Evolutionary conservation across 1,284 basidiomycete genomes (phyloP).

Genomic region (Wolfiporia cocos): DNA sequence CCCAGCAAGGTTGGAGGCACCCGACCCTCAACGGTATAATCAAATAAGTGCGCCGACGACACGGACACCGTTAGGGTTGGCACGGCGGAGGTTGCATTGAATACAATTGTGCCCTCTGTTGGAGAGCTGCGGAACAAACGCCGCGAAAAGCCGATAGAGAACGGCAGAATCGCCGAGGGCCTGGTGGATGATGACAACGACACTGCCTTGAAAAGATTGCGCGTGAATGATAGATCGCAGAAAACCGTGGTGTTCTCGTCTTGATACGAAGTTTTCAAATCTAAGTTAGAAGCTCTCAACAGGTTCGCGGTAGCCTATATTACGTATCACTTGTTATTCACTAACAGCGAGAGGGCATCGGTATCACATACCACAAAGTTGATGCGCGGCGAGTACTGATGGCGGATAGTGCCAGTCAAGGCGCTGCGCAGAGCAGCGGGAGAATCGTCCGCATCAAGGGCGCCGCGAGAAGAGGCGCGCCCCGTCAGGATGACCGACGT

Average conservation of each 20-base stretch:
- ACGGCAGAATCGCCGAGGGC: constrained; percentile 17
- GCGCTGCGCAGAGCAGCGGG: constrained; percentile 8
- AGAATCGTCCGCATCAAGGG: constrained; percentile 4
- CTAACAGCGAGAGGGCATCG: not conserved
- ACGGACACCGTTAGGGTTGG: constrained; percentile 17
- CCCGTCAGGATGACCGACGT: constrained; percentile 17
- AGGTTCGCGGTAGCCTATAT: constrained; percentile 24
- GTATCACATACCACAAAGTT: constrained; percentile 29
- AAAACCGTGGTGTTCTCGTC: constrained; percentile 23
- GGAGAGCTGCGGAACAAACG: constrained; percentile 26
- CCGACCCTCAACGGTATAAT: constrained; percentile 13
- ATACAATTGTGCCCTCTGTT: constrained; percentile 22
- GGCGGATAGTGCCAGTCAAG: constrained; percentile 41
- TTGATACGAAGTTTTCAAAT: constrained; percentile 20
- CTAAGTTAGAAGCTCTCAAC: constrained; percentile 19
- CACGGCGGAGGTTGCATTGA: constrained; percentile 14
- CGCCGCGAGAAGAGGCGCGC: constrained; percentile 4
- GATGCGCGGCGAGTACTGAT: constrained; percentile 43
- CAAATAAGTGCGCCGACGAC: constrained; percentile 20
- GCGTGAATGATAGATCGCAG: constrained; percentile 15
- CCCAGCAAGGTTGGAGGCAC: constrained; percentile 8
- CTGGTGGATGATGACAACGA: not conserved
- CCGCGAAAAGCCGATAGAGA: constrained; percentile 25
- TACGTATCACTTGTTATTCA: constrained; percentile 1
- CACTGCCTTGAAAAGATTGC: constrained; percentile 5